phyloP scores from a whole-genome alignment of 2,329 filamentous ascomycete species.

The Dothideomycetes sp. region DNA sequence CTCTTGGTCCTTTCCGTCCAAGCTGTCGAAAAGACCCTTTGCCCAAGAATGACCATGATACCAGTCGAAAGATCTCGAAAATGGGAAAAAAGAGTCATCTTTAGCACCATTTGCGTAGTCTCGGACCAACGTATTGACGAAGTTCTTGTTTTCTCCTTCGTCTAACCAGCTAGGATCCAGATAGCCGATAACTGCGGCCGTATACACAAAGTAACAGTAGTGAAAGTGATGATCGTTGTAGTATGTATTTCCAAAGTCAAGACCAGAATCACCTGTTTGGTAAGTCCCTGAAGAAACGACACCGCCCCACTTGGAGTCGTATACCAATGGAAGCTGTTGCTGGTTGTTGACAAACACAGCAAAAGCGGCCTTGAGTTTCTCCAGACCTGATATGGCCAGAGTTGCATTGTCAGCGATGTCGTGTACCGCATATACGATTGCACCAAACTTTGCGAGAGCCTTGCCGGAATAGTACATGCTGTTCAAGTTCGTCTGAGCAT shows the following conservation, averaged over 20 bases:
- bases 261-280: slow-evolving; percentile 60
- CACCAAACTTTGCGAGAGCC: slow-evolving; percentile 34
- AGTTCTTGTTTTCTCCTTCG: slow-evolving; percentile 57
- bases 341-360: slow-evolving; percentile 37
- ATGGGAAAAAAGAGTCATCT: slow-evolving; percentile 67
- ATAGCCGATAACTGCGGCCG: slow-evolving; percentile 72
- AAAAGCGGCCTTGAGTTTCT: slow-evolving; percentile 40
- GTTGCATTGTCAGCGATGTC: slow-evolving; percentile 49
- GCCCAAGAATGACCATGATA: slow-evolving; percentile 70
- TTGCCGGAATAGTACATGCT: slow-evolving; percentile 92
- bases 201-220: slow-evolving; percentile 77
- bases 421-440: slow-evolving; percentile 38
- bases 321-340: slow-evolving; percentile 43
- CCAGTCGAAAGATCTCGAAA: slow-evolving; percentile 83
- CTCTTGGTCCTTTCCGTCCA: slow-evolving; percentile 76
- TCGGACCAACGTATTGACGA: slow-evolving; percentile 73
- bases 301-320: slow-evolving; percentile 62
- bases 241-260: slow-evolving; percentile 83
- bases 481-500: slow-evolving; percentile 61
- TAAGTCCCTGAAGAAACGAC: slow-evolving; percentile 71
- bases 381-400: slow-evolving; percentile 40
- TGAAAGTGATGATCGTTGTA: slow-evolving; percentile 64
- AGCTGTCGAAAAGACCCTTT: slow-evolving; percentile 61
- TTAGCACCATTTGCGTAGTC: slow-evolving; percentile 71
- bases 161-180: slow-evolving; percentile 66